Evolutionary conservation across 2,329 filamentous ascomycete species (phyloP), one percentile per base, ranked within the genome.

Genomic region (Sordariomycetes sp.): DNA sequence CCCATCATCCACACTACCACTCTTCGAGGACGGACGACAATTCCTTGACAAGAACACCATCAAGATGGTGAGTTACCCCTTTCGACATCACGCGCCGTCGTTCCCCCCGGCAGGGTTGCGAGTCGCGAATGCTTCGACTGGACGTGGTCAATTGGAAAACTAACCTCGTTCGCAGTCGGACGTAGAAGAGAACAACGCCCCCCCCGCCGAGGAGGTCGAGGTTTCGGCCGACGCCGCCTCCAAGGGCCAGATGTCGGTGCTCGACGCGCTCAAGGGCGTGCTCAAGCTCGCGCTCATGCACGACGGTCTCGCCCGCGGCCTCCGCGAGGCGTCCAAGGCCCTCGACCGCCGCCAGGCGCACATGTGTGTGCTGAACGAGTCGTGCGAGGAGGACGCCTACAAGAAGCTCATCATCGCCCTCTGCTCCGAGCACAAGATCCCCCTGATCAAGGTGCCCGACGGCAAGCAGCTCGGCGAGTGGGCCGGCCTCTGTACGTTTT

Each of bases 341-440:
- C 90, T 99, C 72, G 94, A 99, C 80, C 88, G 94, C 74, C 91
- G 94, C 74, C 90, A 99, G 82, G 94, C 94, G 62, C 94, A 99
- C 83, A 97, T 99, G 92, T 99, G 94, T 78, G 94, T 99, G 68
- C 87, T 99, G 71, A 99, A 99, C 87, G 94, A 99, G 87, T 88
- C 89, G 68, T 99, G 94, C 84, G 94, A 99, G 83, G 94, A 99
- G 86, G 94, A 99, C 80, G 93, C 94, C 68, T 99, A 99, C 86
- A 99, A 99, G 91, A 99, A 99, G 89, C 87, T 99, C 67, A 93
- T 99, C 71, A 89, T 97, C 69, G 94, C 94, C 64, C 89, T 99
- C 62, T 99, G 94, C 89, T 90, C 88, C 65, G 94, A 99, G 87
- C 94, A 99, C 84, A 97, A 97, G 87, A 99, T 99, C 72, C 94